Evolutionary conservation across 2,329 filamentous ascomycete species (phyloP), one percentile per base, ranked within the genome.

Genomic region (Plectosphaerella plurivora): DNA sequence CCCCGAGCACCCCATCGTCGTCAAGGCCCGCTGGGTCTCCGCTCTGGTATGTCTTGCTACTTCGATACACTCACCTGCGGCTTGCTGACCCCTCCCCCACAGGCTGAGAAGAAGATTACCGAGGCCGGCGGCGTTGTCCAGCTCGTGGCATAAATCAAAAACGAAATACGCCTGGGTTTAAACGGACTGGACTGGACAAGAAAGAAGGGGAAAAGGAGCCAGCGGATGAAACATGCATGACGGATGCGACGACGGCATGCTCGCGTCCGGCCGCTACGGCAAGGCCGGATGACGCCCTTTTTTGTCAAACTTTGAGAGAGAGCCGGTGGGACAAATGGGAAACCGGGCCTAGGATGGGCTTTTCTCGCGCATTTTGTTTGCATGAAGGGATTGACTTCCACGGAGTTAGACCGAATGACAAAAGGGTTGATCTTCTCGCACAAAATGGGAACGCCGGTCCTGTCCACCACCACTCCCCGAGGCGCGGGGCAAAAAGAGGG

Each of bases 21-120:
- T 99, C 64, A 90, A 90, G 72, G 93, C 94, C 65, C 83, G 94
- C 74, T 97, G 91, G 82, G 89, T 99, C 78, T 91, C 87, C 83
- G 88, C 89, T 74, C 87, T 96, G 75, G 53, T 55, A 47, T 25
- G 51, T 12, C 9, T 8, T 10, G 8, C 8, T 12, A 53, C 20
- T 5, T 18, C 20, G 2, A 6, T 9, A 4, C 12, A 14, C 35
- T 15, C 25, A 28, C 10, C 22, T 9, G 12, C 12, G 10, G 1
- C 6, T 12, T 6, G 22, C 55, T 51, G 46, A 54, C 53, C 25
- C 9, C 8, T 33, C 28, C 2, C 9, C 4, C 20, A 20, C 51
- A 57, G 55, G 94, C 94, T 64, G 94, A 99, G 88, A 83, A 90
- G 81, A 99, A 99, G 89, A 97, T 99, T 79, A 96, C 89, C 74